Conservation (phyloP, 176 grass and related monocot species). For the barley (Hordeum vulgare) region MorexV3_pseudomolecules_assembly NC_058520.1:614775690-614776189, state of each 20-base stretch:
- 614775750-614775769: not conserved
- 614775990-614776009: not conserved
- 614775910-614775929: not conserved
- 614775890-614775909: not conserved
- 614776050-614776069: not conserved
- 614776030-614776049: not conserved
- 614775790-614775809: constrained; percentile 4
- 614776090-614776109: not conserved
- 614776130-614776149: not conserved
- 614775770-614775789: not conserved
- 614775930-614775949: not conserved
- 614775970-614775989: not conserved
- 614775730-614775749: not conserved
- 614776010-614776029: not conserved
- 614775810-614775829: not conserved
- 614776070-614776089: not conserved
- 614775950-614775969: not conserved
- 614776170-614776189: not conserved
- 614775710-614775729: not conserved
- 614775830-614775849: not conserved
- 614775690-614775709: not conserved
- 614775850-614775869: not conserved
- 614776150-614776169: not conserved
- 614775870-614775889: not conserved
- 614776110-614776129: not conserved